phyloP scores from a whole-genome alignment of 2,329 filamentous ascomycete genomes.

The Leptographium flavum region DNA sequence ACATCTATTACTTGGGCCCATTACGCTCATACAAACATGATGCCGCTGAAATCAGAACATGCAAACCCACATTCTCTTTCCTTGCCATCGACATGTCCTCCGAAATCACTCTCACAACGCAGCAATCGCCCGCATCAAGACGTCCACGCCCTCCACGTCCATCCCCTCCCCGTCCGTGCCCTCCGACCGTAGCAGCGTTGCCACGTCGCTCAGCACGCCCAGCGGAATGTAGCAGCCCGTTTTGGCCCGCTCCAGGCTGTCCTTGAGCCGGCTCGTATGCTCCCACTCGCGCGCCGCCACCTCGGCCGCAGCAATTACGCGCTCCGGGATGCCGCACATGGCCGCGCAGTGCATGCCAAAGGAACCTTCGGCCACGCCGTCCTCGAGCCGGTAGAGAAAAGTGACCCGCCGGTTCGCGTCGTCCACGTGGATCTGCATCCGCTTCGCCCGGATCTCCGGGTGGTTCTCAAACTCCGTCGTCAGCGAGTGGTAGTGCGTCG shows the following conservation, averaged over 20 bases:
- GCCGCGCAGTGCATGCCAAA: constrained; percentile 98
- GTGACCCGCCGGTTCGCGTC: constrained; percentile 75
- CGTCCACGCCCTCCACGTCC: constrained; percentile 37
- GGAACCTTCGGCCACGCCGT: constrained; percentile 86
- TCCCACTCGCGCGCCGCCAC: constrained; percentile 86
- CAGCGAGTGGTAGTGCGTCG: constrained; percentile 91
- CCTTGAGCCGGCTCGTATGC: constrained; percentile 80
- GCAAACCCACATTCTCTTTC: background rate
- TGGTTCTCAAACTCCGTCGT: constrained; percentile 82
- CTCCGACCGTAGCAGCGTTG: constrained; percentile 53
- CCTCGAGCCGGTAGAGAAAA: constrained; percentile 87
- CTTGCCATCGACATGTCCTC: too few species aligned
- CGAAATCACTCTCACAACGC: constrained; percentile 35
- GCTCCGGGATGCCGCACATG: constrained; percentile 85
- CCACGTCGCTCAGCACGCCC: constrained; percentile 77
- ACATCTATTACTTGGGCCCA: too few species aligned
- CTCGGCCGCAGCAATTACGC: constrained; percentile 77
- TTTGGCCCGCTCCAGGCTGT: constrained; percentile 70
- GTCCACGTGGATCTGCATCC: constrained; percentile 94
- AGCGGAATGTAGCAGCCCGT: constrained; percentile 70
- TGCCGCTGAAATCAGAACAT: too few species aligned
- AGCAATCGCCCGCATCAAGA: constrained; percentile 46
- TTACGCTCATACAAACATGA: too few species aligned
- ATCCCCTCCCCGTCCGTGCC: constrained; percentile 24
- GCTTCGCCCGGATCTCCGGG: constrained; percentile 70